Conservation (phyloP, 129 eudicot species). For the Sambucus nigra region DNA sequence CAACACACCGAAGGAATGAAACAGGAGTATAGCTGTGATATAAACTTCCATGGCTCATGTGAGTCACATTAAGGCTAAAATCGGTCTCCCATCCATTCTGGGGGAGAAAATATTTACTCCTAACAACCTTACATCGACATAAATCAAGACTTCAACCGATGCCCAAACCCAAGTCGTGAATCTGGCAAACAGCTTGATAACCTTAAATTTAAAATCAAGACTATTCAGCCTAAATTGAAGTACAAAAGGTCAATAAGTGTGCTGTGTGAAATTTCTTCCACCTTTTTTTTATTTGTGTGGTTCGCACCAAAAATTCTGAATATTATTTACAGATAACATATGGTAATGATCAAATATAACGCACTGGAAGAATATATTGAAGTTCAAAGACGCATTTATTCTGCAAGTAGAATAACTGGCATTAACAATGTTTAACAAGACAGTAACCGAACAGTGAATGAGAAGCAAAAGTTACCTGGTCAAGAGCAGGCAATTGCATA, state of each 20-base stretch:
- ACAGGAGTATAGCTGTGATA: no score
- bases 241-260: not conserved
- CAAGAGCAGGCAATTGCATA: conserved; percentile 75
- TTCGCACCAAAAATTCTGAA: not conserved
- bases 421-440: not conserved
- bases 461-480: conserved; percentile 49
- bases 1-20: no score
- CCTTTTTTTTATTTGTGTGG: not conserved
- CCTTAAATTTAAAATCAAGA: no score
- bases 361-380: conserved; percentile 7
- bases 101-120: no score
- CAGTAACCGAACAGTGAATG: conserved; percentile 1
- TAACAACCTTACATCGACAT: no score
- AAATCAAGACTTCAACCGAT: no score
- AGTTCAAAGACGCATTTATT: not conserved
- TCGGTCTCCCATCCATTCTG: no score
- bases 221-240: no score
- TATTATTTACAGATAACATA: not conserved
- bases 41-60: no score
- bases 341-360: not conserved
- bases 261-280: not conserved
- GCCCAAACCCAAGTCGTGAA: no score
- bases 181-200: no score
- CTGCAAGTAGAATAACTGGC: not conserved
- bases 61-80: no score